Base-by-base conservation (phyloP, 73 alveolate species). In the Stentor coeruleus region DNA sequence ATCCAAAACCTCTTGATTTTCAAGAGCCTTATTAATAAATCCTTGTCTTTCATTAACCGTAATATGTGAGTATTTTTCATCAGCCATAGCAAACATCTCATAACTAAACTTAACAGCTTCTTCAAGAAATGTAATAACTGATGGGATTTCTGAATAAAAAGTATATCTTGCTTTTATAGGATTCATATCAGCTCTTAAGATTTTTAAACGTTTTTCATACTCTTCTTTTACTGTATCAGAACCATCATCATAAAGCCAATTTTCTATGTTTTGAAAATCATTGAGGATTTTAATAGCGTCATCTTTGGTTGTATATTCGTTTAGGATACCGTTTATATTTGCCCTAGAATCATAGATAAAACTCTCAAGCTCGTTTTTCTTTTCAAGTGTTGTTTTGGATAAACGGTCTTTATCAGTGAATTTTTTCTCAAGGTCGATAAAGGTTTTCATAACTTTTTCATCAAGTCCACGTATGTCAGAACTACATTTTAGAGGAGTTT, bases 171-270 rank as follows among this genome's bases (percentile, higher is more conserved):
- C 74, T 57, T 84, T 90, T 42, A 91, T 74, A 58, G 98, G 94
- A 15, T 84, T 88, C 38, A 95, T 90, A 15, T 85, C 55, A 33
- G 33, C 41, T 76, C 84, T 84, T 72, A 93, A 82, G n/a, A 83
- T 86, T 3, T 73, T 89, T 3, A 88, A 84, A 58, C 91, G 89
- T 20, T 39, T 82, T 30, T 72, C 49, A 84, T 89, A 93, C 11
- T 58, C 89, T 31, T 86, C 85, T 83, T 81, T 84, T 2, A 91
- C 20, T 6, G 96, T 87, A 74, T 84, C 82, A 59, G 87, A 80
- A 38, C 98, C 98, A 15, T 91, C 94, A 38, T 85, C 94, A 82
- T 93, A 93, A 37, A 93, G 88, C 96, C 98, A 93, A 33, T 84
- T 75, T 33, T 91, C 96, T 26, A 89, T 80, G 1, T 76, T 76